Conservation (phyloP, 2,329 filamentous ascomycete genomes). For the Falciphora oryzae region DNA sequence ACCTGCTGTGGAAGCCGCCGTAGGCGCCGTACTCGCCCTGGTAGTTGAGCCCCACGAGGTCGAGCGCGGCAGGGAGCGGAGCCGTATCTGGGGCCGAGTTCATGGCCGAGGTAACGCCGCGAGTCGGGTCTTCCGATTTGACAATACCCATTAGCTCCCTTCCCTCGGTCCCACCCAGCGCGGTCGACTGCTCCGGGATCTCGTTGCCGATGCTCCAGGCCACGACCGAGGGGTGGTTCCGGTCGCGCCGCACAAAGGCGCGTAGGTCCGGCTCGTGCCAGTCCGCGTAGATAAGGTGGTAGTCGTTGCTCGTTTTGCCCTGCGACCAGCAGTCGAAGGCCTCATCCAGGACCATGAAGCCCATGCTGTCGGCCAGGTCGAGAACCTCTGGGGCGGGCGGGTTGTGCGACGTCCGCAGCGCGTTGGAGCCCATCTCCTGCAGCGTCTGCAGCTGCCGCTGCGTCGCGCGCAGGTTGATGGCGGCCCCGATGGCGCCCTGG, state of each 20-base stretch:
- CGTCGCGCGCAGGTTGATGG: slow-evolving; percentile 43
- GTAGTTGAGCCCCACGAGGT: slow-evolving; percentile 48
- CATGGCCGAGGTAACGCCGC: slow-evolving; percentile 38
- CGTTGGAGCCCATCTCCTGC: slow-evolving; percentile 43
- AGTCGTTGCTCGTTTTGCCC: slow-evolving; percentile 41
- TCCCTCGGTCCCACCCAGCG: slow-evolving; percentile 26
- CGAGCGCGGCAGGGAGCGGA: slow-evolving; percentile 34
- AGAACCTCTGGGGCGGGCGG: slow-evolving; percentile 45
- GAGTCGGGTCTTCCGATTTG: slow-evolving; percentile 40
- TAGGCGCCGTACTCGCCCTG: slow-evolving; percentile 42
- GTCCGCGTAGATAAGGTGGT: slow-evolving; percentile 43
- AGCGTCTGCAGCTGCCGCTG: slow-evolving; percentile 44
- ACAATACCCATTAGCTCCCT: slow-evolving; percentile 35
- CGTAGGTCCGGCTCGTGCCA: slow-evolving; percentile 50
- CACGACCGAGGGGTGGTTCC: slow-evolving; percentile 49
- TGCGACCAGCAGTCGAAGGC: slow-evolving; percentile 45
- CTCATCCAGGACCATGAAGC: slow-evolving; percentile 47
- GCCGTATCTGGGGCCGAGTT: slow-evolving; percentile 36
- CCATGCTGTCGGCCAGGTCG: slow-evolving; percentile 42
- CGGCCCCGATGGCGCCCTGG: slow-evolving; percentile 41
- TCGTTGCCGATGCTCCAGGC: slow-evolving; percentile 51
- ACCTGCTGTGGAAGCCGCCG: slow-evolving; percentile 34
- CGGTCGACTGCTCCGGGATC: slow-evolving; percentile 38
- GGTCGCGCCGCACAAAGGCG: slow-evolving; percentile 43
- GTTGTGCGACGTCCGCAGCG: slow-evolving; percentile 47